Base-by-base conservation (phyloP, 768 basidiomycete genomes). In the Tephrocybe sp. region DNA sequence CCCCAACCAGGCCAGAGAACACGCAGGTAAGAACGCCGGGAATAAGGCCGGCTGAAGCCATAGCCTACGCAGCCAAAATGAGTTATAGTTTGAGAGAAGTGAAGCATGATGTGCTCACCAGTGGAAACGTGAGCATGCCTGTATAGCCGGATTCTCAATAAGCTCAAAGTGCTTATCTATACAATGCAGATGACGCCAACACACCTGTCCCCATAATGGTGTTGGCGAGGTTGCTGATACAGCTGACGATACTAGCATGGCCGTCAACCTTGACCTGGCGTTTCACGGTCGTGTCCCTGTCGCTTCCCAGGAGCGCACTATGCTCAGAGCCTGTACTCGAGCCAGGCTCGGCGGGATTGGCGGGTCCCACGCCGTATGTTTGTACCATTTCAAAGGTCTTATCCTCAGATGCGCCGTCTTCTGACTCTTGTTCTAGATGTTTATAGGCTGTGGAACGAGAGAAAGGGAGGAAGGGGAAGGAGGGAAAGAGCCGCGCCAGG, bases 171-270 rank as follows among this genome's bases (percentile, higher is more conserved):
- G 6, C 36, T 19, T 1, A 19, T 11, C 8, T 21, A 42, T 8
- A 27, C n/a, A 52, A 37, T 31, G 11, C 3, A 49, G 61, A 7
- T 44, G 19, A 32, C 35, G 13, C 24, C 47, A 24, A 76, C 79
- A 60, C 65, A 84, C 92, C 92, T 47, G 89, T 95, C 12, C 93
- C 93, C 57, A 97, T 87, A 59, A 95, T 92, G 0, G 94, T 97
- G 58, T 97, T 97, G 21, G 84, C 73, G 35, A 97, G 71, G 61
- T 93, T 93, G 56, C 88, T 85, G 44, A 90, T 75, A 42, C 82
- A 84, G 55, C 87, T 88, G 16, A 74, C 55, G 22, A 92, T 65
- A 35, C 71, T 80, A 9, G 89, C 92, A 66, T 80, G 81, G 0
- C 92, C 92, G 16, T 88, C 86, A 42, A 50, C 60, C 43, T 64